Conservation (phyloP, 1,284 basidiomycete genomes). For the Cutaneotrichosporon curvatum region DNA sequence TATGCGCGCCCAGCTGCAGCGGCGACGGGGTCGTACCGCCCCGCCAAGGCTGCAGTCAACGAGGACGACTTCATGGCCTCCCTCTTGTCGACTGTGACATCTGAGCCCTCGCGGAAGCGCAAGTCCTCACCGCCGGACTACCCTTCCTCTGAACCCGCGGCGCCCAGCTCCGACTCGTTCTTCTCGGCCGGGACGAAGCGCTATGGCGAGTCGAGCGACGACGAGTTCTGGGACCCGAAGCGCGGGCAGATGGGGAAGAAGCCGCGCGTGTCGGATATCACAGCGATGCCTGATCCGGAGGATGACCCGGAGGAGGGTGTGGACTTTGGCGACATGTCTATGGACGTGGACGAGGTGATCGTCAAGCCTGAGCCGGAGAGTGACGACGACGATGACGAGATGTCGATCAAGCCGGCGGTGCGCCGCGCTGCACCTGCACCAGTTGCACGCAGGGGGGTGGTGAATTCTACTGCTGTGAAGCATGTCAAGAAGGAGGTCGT, state of each 20-base stretch:
- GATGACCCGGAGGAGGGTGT: conserved; percentile 17
- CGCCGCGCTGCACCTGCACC: conserved; percentile 11
- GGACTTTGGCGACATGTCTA: conserved; percentile 19
- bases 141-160: conserved; percentile 30
- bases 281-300: conserved; percentile 23
- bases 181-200: conserved; percentile 26
- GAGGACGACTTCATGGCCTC: conserved; percentile 80
- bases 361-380: conserved; percentile 47
- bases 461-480: conserved; percentile 45
- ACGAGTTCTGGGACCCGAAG: conserved; percentile 44
- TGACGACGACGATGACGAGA: conserved; percentile 42
- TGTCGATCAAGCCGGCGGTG: conserved; percentile 16
- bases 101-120: conserved; percentile 54
- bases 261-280: conserved; percentile 37
- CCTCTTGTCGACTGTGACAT: conserved; percentile 51
- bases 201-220: conserved; percentile 33
- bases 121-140: conserved; percentile 57
- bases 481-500: conserved; percentile 48
- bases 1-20: conserved; percentile 49
- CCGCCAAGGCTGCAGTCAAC: conserved; percentile 62
- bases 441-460: conserved; percentile 38
- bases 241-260: conserved; percentile 35
- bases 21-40: conserved; percentile 64
- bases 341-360: conserved; percentile 26
- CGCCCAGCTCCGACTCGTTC: conserved; percentile 48